These are phyloP conservation scores for Glomus cerebriforme DNA, from an alignment of 192 early-diverging fungal species.

Conservation along the genomic window DNA sequence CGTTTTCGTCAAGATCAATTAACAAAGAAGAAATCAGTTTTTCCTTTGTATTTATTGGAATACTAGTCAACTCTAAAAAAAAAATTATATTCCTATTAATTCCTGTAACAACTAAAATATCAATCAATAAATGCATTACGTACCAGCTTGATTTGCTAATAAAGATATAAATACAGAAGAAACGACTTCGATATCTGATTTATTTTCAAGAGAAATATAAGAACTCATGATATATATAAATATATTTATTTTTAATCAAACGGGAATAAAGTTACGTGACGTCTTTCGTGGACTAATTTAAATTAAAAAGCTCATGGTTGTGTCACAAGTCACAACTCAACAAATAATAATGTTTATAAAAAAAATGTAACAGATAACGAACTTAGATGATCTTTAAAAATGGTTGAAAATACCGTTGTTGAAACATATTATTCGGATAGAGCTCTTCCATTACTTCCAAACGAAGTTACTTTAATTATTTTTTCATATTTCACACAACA, in stretches of 20 bases:
- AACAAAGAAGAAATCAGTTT: constrained; percentile 13
- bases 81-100: too few species aligned
- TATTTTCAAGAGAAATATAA: constrained; percentile 10
- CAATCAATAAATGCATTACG: background rate
- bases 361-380: too few species aligned
- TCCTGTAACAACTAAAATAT: background rate
- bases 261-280: too few species aligned
- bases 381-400: too few species aligned
- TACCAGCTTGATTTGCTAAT: constrained; percentile 12
- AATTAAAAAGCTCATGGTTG: too few species aligned
- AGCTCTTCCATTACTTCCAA: constrained; percentile 4
- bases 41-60: background rate
- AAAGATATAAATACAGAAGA: background rate
- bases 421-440: background rate
- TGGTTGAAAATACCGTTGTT: background rate
- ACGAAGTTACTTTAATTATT: constrained; percentile 9
- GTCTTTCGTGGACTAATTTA: too few species aligned
- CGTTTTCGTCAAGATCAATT: constrained; percentile 23
- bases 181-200: constrained; percentile 13
- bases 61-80: constrained; percentile 4
- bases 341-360: too few species aligned
- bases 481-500: background rate
- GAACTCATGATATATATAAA: constrained; percentile 13
- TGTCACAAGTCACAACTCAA: too few species aligned
- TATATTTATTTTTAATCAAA: background rate